A percentile compares a stretch with the other conserved stretches of the same genome.
Conservation (phyloP, 768 basidiomycete genomes). For the Mycena polygramma region DNA sequence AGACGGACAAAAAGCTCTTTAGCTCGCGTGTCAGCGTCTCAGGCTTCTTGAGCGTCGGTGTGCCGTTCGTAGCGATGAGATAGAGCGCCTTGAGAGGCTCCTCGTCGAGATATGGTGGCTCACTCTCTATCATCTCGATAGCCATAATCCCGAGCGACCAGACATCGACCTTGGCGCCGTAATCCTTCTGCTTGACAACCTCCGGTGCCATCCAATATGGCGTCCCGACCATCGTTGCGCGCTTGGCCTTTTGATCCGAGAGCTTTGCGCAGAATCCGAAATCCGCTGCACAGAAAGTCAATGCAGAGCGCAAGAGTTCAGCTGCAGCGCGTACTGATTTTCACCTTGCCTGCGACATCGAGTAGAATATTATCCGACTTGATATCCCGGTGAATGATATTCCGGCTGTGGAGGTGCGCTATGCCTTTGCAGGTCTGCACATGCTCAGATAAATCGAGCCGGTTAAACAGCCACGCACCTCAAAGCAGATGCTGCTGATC, state of each 20-base stretch:
- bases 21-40: conserved; percentile 92
- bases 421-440: conserved; percentile 93
- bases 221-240: conserved; percentile 98
- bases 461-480: conserved; percentile 66
- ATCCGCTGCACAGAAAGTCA: conserved; percentile 70
- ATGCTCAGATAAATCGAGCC: conserved; percentile 14
- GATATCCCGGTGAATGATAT: conserved; percentile 97
- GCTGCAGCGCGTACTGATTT: conserved; percentile 85
- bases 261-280: conserved; percentile 98
- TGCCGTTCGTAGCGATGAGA: conserved; percentile 97
- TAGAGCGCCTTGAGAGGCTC: conserved; percentile 96
- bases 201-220: conserved; percentile 99
- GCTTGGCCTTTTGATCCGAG: conserved; percentile 96
- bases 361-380: conserved; percentile 97
- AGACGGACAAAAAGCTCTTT: conserved; percentile 93
- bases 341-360: conserved; percentile 92
- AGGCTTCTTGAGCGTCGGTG: conserved; percentile 97
- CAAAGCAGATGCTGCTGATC: conserved; percentile 90
- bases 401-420: conserved; percentile 91
- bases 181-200: conserved; percentile 97
- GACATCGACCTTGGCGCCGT: conserved; percentile 96
- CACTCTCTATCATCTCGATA: conserved; percentile 99
- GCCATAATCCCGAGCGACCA: conserved; percentile 99
- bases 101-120: conserved; percentile 95
- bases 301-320: background rate